These are phyloP conservation scores for Monosporozyma solicola DNA, from an alignment of 805 yeast species.

Conservation along the genomic window DNA sequence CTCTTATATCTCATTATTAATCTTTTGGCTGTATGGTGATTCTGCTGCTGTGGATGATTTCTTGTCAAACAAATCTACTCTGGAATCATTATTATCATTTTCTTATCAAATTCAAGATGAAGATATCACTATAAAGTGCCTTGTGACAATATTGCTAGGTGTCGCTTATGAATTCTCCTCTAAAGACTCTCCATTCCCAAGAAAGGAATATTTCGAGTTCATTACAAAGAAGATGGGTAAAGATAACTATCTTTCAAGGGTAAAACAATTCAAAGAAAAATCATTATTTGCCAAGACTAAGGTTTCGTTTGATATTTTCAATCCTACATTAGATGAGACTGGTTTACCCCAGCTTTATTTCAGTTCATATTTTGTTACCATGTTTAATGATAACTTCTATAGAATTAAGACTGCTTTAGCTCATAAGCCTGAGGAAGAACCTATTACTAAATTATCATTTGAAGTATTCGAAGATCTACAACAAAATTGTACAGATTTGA, in stretches of 20 bases:
- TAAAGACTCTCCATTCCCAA: conserved; percentile 40
- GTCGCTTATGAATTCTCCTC: conserved; percentile 76
- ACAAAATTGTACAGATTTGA: conserved; percentile 27
- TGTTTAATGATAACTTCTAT: conserved; percentile 60
- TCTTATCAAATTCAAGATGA: conserved; percentile 44
- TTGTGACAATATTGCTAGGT: conserved; percentile 65
- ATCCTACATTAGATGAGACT: conserved; percentile 58
- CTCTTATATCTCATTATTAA: conserved; percentile 67
- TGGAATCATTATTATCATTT: conserved; percentile 60
- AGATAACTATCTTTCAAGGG: conserved; percentile 65
- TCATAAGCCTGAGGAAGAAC: conserved; percentile 67
- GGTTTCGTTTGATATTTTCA: conserved; percentile 40
- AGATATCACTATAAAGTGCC: conserved; percentile 57
- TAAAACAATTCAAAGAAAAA: conserved; percentile 62
- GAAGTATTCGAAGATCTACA: conserved; percentile 39
- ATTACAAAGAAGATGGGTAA: conserved; percentile 68
- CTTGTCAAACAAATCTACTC: conserved; percentile 53
- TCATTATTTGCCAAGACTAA: conserved; percentile 43
- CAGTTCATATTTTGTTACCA: conserved; percentile 49
- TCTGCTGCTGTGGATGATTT: conserved; percentile 66
- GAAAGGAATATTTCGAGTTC: conserved; percentile 52
- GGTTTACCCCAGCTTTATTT: conserved; percentile 85
- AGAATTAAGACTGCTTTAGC: conserved; percentile 64
- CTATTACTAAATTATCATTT: conserved; percentile 54
- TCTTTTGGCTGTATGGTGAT: conserved; percentile 73